A percentile compares a stretch with the other conserved stretches of the same genome.
phyloP scores from a whole-genome alignment of 2,329 filamentous ascomycete genomes.

The Ramularia endophylla region DNA sequence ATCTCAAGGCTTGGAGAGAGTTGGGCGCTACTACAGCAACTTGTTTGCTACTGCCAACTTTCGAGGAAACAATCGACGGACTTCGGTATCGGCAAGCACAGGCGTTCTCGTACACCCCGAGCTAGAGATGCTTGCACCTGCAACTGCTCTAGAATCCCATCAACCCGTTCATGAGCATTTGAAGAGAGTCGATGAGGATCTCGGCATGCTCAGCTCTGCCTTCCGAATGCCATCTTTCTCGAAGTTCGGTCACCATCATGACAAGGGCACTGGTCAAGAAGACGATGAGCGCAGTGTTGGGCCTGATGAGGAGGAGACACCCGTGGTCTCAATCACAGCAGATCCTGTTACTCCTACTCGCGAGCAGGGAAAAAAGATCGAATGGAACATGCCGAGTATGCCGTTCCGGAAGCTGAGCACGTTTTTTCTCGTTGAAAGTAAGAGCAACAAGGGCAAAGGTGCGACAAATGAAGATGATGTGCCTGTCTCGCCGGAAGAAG shows the following conservation, averaged over 20 bases:
- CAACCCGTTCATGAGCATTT: constrained; percentile 16
- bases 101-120: constrained; percentile 43
- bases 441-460: no score
- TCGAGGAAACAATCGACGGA: constrained; percentile 40
- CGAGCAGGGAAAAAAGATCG: neutral
- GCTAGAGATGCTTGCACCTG: constrained; percentile 39
- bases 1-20: no score
- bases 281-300: constrained; percentile 5
- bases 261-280: constrained; percentile 1
- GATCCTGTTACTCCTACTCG: no score
- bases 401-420: neutral
- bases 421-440: neutral
- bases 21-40: constrained; percentile 37
- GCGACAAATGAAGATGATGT: no score
- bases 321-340: no score
- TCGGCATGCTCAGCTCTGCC: constrained; percentile 5
- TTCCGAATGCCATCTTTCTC: neutral
- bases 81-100: constrained; percentile 34
- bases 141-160: constrained; percentile 9
- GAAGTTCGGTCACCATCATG: neutral
- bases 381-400: neutral
- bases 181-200: constrained; percentile 13
- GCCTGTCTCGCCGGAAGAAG: neutral
- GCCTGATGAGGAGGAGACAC: constrained; percentile 4
- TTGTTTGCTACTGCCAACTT: constrained; percentile 38